These are phyloP conservation scores for Kluyveromyces wickerhamii DNA, from an alignment of 805 yeast genomes.

Conservation along the genomic window DNA sequence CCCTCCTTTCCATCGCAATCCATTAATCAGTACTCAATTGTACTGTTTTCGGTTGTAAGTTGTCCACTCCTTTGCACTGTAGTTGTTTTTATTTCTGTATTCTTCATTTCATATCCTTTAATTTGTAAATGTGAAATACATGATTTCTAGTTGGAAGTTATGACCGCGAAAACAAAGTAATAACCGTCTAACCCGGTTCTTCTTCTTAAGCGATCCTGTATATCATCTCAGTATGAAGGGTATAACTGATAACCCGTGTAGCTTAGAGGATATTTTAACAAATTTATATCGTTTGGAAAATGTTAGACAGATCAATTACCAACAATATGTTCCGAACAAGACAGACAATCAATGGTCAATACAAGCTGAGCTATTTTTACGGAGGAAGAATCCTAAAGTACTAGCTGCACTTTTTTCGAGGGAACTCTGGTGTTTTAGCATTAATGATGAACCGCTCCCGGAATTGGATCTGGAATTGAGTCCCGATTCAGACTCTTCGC, in stretches of 20 bases:
- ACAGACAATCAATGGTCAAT: conserved; percentile 36
- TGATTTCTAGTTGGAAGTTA: no score
- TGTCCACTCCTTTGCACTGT: no score
- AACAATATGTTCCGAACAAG: conserved; percentile 26
- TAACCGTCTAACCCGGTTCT: no score
- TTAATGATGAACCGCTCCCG: conserved; percentile 34
- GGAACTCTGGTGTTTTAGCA: conserved; percentile 38
- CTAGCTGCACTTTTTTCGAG: conserved; percentile 34
- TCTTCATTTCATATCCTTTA: no score
- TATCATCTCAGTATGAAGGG: no score
- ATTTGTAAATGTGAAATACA: no score
- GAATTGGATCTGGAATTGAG: conserved; percentile 13
- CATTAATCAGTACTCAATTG: no score
- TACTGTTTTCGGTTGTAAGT: no score
- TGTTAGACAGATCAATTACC: conserved; percentile 26
- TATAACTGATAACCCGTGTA: conserved; percentile 9
- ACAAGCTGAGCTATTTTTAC: conserved; percentile 34
- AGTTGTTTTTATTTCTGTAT: no score
- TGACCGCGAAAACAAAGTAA: no score
- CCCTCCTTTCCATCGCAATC: no score
- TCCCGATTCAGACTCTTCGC: conserved; percentile 7
- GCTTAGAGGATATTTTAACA: conserved; percentile 24
- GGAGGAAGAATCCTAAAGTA: conserved; percentile 30
- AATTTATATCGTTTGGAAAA: conserved; percentile 25
- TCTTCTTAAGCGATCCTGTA: no score